Evolutionary conservation across 768 basidiomycete genomes (phyloP).

Genomic region (Porphyrellus cyaneotinctus): DNA sequence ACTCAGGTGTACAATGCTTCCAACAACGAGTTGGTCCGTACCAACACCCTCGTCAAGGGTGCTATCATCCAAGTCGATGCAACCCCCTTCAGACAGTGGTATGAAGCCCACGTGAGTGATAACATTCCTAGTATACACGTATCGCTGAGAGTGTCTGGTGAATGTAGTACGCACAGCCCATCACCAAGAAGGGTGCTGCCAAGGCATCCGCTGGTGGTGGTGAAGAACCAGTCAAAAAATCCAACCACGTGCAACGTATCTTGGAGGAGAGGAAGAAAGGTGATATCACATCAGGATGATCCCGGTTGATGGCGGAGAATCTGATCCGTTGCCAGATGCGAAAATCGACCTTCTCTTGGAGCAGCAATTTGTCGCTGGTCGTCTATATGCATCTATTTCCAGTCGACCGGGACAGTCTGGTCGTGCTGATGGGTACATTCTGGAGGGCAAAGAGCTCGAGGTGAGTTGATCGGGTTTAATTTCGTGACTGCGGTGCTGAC

Average conservation of each 20-base stretch:
- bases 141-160: constrained; percentile 1
- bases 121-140: background rate
- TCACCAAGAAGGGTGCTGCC: constrained; percentile 74
- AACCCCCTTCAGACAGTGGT: constrained; percentile 99
- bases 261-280: constrained; percentile 91
- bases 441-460: constrained; percentile 99
- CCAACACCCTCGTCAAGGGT: constrained; percentile 97
- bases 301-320: background rate
- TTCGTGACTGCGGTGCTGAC: constrained; percentile 15
- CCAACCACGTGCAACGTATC: constrained; percentile 85
- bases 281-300: constrained; percentile 30
- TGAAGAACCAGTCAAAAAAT: constrained; percentile 71
- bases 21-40: constrained; percentile 99
- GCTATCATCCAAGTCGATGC: constrained; percentile 98
- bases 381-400: constrained; percentile 89
- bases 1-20: constrained; percentile 93
- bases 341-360: constrained; percentile 91
- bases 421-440: constrained; percentile 93
- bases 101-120: constrained; percentile 87
- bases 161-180: constrained; percentile 85
- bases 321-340: constrained; percentile 51
- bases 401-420: constrained; percentile 97
- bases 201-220: constrained; percentile 50
- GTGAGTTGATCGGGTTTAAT: constrained; percentile 38
- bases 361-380: constrained; percentile 88